These are phyloP conservation scores for Cyclotella choctawhatcheeana DNA, from an alignment of 108 stramenopile genomes.

Conservation along the genomic window DNA sequence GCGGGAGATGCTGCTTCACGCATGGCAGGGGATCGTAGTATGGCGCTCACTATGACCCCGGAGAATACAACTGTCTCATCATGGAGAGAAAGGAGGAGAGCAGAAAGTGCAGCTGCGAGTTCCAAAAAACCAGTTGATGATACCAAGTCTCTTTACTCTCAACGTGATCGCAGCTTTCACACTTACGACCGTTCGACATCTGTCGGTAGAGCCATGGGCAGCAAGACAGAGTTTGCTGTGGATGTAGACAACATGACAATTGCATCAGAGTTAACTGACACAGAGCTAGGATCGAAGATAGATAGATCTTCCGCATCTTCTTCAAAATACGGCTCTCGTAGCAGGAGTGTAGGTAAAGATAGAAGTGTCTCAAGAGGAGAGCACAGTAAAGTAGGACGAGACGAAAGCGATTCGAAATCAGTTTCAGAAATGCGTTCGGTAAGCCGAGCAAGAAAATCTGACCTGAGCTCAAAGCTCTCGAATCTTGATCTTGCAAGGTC, in stretches of 20 bases:
- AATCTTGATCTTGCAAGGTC: slow-evolving; percentile 47
- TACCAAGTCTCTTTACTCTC: background rate
- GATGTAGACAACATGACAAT: slow-evolving; percentile 54
- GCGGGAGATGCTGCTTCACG: no score
- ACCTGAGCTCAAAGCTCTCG: slow-evolving; percentile 31
- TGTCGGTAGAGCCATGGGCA: slow-evolving; percentile 13
- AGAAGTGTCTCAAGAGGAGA: slow-evolving; percentile 31
- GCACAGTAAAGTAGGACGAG: slow-evolving; percentile 4
- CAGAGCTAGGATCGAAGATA: slow-evolving; percentile 29
- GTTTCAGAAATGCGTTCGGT: background rate
- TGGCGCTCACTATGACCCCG: slow-evolving; percentile 4
- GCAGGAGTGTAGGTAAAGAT: slow-evolving; percentile 34
- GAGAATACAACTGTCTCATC: slow-evolving; percentile 28
- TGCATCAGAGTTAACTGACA: slow-evolving; percentile 45
- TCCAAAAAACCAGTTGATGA: slow-evolving; percentile 20
- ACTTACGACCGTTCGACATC: slow-evolving; percentile 1
- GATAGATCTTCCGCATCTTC: slow-evolving; percentile 34
- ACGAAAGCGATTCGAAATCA: slow-evolving; percentile 37
- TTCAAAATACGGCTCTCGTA: slow-evolving; percentile 36
- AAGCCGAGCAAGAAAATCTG: background rate
- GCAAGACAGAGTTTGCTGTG: slow-evolving; percentile 30
- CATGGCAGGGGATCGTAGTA: slow-evolving; percentile 9
- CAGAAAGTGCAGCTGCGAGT: slow-evolving; percentile 16
- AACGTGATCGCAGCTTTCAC: slow-evolving; percentile 7
- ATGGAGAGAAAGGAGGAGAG: slow-evolving; percentile 21